Percentiles rank a stretch among this genome's conserved stretches.
Evolutionary conservation across 805 yeast genomes (phyloP).

Genomic region (Isabelozyma rhagii): DNA sequence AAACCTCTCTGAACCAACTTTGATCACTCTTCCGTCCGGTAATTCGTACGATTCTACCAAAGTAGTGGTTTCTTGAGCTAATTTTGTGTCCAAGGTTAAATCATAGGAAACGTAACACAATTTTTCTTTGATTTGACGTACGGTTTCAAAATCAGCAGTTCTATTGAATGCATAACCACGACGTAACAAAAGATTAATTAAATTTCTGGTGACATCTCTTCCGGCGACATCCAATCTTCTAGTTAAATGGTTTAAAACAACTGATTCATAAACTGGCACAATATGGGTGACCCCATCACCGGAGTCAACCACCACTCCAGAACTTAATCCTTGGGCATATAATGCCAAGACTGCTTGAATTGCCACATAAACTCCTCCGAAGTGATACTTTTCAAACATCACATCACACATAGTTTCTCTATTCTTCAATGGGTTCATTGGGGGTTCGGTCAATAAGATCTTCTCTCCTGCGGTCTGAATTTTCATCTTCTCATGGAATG

Average conservation of each 20-base stretch:
- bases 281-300: constrained; percentile 99
- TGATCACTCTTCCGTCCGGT: constrained; percentile 94
- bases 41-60: constrained; percentile 87
- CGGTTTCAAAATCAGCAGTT: constrained; percentile 98
- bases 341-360: constrained; percentile 97
- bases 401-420: constrained; percentile 89
- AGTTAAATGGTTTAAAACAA: constrained; percentile 91
- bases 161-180: constrained; percentile 98
- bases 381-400: constrained; percentile 87
- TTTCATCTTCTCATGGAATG: constrained; percentile 88
- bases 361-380: constrained; percentile 92
- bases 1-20: constrained; percentile 92
- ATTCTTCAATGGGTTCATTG: constrained; percentile 91
- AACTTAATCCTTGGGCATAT: constrained; percentile 93
- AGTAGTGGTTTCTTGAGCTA: constrained; percentile 93
- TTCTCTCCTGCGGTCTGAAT: constrained; percentile 72
- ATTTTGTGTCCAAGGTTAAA: constrained; percentile 79
- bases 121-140: constrained; percentile 95
- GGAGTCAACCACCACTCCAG: constrained; percentile 97
- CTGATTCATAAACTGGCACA: constrained; percentile 96
- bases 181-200: constrained; percentile 85
- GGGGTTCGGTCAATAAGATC: constrained; percentile 92
- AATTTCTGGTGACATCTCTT: constrained; percentile 94
- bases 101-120: constrained; percentile 94
- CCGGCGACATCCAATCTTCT: constrained; percentile 96